These are phyloP conservation scores for Cicer yamashitae DNA, from an alignment of 306 rosid species.

Conservation along the genomic window DNA sequence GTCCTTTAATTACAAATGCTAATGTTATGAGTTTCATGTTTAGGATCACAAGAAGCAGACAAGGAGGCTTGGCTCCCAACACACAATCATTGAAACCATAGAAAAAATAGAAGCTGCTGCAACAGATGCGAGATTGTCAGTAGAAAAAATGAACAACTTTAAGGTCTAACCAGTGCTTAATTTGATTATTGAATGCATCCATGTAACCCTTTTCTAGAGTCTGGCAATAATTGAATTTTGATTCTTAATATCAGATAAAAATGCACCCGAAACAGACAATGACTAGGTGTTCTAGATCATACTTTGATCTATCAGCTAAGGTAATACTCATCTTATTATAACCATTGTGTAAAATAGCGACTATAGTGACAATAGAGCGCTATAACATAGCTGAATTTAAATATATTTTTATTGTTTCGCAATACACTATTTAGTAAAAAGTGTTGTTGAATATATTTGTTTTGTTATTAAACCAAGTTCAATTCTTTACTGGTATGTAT, in stretches of 20 bases:
- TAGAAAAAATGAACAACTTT: conserved; percentile 61
- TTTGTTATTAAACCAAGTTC: neutral
- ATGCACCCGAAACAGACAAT: conserved; percentile 59
- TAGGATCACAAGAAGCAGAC: conserved; percentile 62
- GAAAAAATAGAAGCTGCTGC: conserved; percentile 87
- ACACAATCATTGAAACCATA: conserved; percentile 65
- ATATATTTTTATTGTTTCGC: no score
- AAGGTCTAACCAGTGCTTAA: conserved; percentile 48
- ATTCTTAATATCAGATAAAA: conserved; percentile 58
- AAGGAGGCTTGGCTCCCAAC: conserved; percentile 68
- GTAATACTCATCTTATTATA: conserved; percentile 46
- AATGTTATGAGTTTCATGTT: conserved; percentile 36
- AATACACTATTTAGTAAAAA: no score
- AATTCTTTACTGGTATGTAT: conserved; percentile 19
- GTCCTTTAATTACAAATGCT: conserved; percentile 18
- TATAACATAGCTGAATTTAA: no score
- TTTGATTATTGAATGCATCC: neutral
- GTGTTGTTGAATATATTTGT: neutral
- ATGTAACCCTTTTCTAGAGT: conserved; percentile 1
- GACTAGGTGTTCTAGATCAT: conserved; percentile 72
- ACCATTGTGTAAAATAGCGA: neutral
- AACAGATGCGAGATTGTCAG: conserved; percentile 58
- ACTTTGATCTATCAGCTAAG: conserved; percentile 70
- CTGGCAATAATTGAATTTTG: conserved; percentile 15
- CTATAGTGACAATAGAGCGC: no score